Evolutionary conservation across 805 yeast species (phyloP).

Genomic region (Groenewaldozyma salmanticensis): DNA sequence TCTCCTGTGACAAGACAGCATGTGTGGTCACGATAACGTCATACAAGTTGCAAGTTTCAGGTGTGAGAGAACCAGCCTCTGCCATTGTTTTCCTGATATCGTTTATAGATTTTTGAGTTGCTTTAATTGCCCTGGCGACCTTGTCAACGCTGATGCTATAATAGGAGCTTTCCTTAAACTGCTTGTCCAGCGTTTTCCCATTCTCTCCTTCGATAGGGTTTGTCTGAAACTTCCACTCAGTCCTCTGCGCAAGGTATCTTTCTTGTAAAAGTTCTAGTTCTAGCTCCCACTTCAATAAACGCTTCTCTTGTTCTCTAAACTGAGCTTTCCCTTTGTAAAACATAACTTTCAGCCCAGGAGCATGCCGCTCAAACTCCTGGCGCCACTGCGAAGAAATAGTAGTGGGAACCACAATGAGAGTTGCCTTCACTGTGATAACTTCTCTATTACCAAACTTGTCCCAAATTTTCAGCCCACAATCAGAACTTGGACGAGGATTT

Average conservation of each 20-base stretch:
- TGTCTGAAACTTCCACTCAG: background rate
- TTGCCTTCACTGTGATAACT: conserved; percentile 50
- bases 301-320: conserved; percentile 14
- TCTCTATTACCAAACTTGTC: conserved; percentile 36
- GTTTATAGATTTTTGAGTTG: background rate
- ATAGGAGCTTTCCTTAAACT: too few relatives aligned
- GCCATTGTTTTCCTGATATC: background rate
- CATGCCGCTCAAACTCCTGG: conserved; percentile 52
- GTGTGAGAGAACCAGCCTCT: conserved; percentile 27
- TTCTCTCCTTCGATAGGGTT: too few relatives aligned
- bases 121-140: background rate
- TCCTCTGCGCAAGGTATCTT: background rate
- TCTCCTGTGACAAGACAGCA: conserved; percentile 56
- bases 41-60: conserved; percentile 44
- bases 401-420: conserved; percentile 78
- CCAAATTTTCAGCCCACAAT: conserved; percentile 7
- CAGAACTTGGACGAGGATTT: conserved; percentile 41
- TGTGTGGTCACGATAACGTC: conserved; percentile 83
- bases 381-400: conserved; percentile 82
- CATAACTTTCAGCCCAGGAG: conserved; percentile 52
- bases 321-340: conserved; percentile 46
- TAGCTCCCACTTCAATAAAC: conserved; percentile 25
- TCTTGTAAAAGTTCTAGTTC: background rate
- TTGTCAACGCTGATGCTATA: conserved; percentile 23
- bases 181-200: conserved; percentile 2